Percentiles rank a stretch among this genome's conserved stretches.
These are phyloP conservation scores for Penicillium sp. DNA, from an alignment of 2,329 filamentous ascomycete genomes.

Conservation along the genomic window DNA sequence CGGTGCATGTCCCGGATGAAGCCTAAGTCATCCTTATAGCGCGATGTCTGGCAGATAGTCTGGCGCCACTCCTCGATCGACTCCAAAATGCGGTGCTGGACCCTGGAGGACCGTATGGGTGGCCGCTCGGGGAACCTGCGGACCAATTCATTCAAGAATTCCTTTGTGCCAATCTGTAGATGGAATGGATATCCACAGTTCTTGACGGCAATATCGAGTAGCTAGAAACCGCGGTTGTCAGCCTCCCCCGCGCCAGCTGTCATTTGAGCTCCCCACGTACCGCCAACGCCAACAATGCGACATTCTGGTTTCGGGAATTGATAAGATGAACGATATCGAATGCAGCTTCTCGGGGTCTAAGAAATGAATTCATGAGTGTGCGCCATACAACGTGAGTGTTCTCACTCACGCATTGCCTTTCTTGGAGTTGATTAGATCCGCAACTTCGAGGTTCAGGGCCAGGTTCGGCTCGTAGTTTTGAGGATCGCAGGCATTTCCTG, in stretches of 20 bases:
- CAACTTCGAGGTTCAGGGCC: constrained; percentile 91
- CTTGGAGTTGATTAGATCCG: constrained; percentile 95
- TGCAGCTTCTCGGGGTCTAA: constrained; percentile 83
- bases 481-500: constrained; percentile 88
- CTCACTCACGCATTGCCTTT: constrained; percentile 75
- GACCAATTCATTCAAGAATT: constrained; percentile 97
- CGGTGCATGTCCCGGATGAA: constrained; percentile 98
- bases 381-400: constrained; percentile 5
- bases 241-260: constrained; percentile 13
- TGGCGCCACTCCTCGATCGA: constrained; percentile 97
- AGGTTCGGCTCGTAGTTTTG: constrained; percentile 98
- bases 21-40: constrained; percentile 95
- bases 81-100: constrained; percentile 90
- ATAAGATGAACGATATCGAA: constrained; percentile 89
- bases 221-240: constrained; percentile 42
- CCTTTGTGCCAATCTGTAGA: constrained; percentile 96
- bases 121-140: constrained; percentile 93
- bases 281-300: constrained; percentile 81
- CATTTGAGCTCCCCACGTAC: constrained; percentile 43
- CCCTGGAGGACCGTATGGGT: constrained; percentile 77
- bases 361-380: constrained; percentile 25
- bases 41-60: constrained; percentile 96
- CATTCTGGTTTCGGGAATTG: constrained; percentile 96
- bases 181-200: constrained; percentile 99
- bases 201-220: constrained; percentile 98